Conservation (phyloP, 495 filamentous ascomycete species). For the Tuber indicum region DNA sequence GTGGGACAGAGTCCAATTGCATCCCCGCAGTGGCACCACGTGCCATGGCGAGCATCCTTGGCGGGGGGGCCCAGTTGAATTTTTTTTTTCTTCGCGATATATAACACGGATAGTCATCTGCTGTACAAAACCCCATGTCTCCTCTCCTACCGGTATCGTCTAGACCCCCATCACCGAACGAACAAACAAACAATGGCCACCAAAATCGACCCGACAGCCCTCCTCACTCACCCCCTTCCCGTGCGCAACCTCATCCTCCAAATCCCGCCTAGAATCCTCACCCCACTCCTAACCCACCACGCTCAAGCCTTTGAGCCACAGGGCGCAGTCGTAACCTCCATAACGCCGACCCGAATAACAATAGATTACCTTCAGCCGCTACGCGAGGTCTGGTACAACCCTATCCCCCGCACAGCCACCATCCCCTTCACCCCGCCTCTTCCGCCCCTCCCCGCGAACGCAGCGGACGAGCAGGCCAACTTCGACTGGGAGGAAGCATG, state of each 20-base stretch:
- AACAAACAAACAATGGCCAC: neutral
- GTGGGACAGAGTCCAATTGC: neutral
- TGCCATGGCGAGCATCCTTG: neutral
- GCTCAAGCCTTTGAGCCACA: slow-evolving; percentile 31
- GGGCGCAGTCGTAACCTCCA: slow-evolving; percentile 18
- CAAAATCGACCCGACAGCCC: slow-evolving; percentile 29
- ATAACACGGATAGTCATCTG: neutral
- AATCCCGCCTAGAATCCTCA: slow-evolving; percentile 29
- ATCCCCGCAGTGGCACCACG: neutral
- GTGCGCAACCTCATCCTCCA: slow-evolving; percentile 34
- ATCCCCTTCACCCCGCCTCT: slow-evolving; percentile 29
- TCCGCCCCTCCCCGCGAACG: slow-evolving; percentile 6
- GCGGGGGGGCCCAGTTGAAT: slow-evolving; percentile 1
- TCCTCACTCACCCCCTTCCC: slow-evolving; percentile 29
- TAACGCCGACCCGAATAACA: slow-evolving; percentile 25
- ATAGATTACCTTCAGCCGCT: slow-evolving; percentile 37
- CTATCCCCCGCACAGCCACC: slow-evolving; percentile 30
- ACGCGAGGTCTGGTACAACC: slow-evolving; percentile 37
- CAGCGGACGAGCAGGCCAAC: slow-evolving; percentile 15
- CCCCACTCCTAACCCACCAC: slow-evolving; percentile 25
- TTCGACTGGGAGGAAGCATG: slow-evolving; percentile 30
- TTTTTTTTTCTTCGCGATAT: slow-evolving; percentile 12
- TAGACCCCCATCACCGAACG: neutral
- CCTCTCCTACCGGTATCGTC: neutral
- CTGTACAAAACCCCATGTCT: neutral